phyloP scores from a whole-genome alignment of 2,329 filamentous ascomycete genomes.

The Verticillium albo-atrum region DNA sequence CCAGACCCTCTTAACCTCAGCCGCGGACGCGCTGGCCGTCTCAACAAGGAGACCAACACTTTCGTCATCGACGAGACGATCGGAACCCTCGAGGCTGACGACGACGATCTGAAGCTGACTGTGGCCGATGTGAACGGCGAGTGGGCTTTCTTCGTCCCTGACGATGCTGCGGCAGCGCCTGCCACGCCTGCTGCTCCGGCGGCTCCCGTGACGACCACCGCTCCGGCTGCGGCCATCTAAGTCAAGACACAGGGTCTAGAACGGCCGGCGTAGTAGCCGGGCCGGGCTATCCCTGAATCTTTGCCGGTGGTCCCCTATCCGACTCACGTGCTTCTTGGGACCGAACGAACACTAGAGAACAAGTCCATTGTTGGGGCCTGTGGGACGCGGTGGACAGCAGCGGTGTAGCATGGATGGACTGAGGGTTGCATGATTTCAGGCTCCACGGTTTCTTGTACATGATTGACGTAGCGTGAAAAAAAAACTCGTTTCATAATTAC shows the following conservation, averaged over 20 bases:
- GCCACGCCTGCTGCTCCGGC: constrained; percentile 6
- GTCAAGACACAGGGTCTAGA: neutral
- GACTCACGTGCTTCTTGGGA: neutral
- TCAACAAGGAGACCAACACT: constrained; percentile 24
- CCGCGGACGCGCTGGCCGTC: constrained; percentile 24
- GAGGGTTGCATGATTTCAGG: neutral
- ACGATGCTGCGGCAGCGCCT: constrained; percentile 13
- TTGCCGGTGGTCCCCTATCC: neutral
- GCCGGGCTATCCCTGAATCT: neutral
- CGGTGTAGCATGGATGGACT: neutral
- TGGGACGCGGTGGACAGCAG: neutral
- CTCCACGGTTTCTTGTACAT: neutral
- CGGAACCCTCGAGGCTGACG: constrained; percentile 30
- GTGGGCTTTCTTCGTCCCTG: constrained; percentile 24
- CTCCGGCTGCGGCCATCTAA: neutral
- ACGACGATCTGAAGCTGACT: constrained; percentile 27
- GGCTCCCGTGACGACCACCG: neutral
- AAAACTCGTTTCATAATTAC: neutral
- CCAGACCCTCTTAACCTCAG: constrained; percentile 27
- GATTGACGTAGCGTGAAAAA: neutral
- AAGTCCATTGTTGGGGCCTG: neutral
- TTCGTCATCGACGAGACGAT: constrained; percentile 27
- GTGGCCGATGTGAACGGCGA: constrained; percentile 24
- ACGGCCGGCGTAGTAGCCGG: neutral
- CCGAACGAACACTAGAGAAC: neutral